Evolutionary conservation across 495 filamentous ascomycete species (phyloP).

Genomic region (Xylaria acuta): DNA sequence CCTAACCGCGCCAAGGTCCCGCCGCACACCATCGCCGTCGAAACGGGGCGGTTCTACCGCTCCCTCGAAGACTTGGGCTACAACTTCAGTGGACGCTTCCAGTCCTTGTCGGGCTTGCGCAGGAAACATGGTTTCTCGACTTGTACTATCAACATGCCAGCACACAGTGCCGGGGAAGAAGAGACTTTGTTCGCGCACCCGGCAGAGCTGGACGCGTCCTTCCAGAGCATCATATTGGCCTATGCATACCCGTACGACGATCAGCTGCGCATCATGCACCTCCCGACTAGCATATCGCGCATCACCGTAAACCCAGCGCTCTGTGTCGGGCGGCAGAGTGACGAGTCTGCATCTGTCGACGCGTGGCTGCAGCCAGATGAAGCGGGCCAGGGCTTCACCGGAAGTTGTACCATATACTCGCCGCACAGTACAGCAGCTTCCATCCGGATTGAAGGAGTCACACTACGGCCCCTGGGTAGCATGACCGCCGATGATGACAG

Average conservation of each 20-base stretch:
- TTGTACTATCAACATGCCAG: not conserved
- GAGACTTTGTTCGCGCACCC: constrained; percentile 31
- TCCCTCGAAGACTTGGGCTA: not conserved
- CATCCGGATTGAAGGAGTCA: constrained; percentile 37
- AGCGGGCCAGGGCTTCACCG: constrained; percentile 25
- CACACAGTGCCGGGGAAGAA: not conserved
- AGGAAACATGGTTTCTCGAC: not conserved
- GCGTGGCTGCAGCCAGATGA: no score
- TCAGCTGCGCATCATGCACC: constrained; percentile 23
- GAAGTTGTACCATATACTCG: constrained; percentile 34
- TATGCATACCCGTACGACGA: constrained; percentile 28
- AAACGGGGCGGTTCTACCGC: not conserved
- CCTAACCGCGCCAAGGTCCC: not conserved
- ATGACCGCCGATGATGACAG: constrained; percentile 13
- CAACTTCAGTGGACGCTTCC: not conserved
- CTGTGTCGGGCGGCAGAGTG: no score
- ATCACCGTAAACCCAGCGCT: constrained; percentile 21
- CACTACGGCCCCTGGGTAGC: not conserved
- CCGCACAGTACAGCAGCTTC: not conserved
- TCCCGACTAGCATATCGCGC: constrained; percentile 25
- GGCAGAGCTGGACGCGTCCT: constrained; percentile 29
- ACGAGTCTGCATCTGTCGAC: no score
- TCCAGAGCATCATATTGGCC: constrained; percentile 33
- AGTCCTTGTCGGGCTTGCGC: not conserved
- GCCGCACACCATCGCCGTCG: not conserved